A percentile compares a stretch with the other conserved stretches of the same genome.
phyloP scores from a whole-genome alignment of 805 yeast genomes.

The Saccharomycopsis sp. region DNA sequence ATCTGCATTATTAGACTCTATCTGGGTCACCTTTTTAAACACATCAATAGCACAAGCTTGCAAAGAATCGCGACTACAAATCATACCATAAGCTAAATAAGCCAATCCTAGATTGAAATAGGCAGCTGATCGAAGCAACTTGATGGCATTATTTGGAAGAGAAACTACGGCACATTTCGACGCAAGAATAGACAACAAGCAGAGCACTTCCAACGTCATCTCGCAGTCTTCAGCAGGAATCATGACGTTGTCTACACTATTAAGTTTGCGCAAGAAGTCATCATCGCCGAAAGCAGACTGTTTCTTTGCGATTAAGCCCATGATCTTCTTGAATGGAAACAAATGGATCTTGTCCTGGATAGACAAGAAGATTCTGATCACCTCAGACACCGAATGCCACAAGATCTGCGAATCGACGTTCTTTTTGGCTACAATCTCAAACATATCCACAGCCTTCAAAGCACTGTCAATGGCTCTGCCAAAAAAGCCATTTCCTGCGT shows the following conservation, averaged over 20 bases:
- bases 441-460: constrained; percentile 37
- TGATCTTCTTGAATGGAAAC: constrained; percentile 43
- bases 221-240: not conserved
- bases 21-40: constrained; percentile 60
- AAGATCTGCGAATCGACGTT: constrained; percentile 41
- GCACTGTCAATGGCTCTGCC: constrained; percentile 41
- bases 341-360: constrained; percentile 47
- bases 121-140: constrained; percentile 47
- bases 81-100: constrained; percentile 41
- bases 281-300: constrained; percentile 13
- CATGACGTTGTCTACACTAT: constrained; percentile 14
- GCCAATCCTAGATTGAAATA: constrained; percentile 70
- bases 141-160: constrained; percentile 31
- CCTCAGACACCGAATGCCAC: constrained; percentile 63
- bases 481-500: constrained; percentile 54
- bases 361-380: constrained; percentile 44
- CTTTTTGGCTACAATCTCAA: constrained; percentile 33
- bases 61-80: constrained; percentile 23
- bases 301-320: constrained; percentile 23
- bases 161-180: constrained; percentile 38
- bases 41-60: constrained; percentile 49
- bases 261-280: constrained; percentile 22
- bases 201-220: not conserved
- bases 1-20: constrained; percentile 62
- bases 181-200: constrained; percentile 36